Evolutionary conservation across 306 rosid genomes (phyloP).

Genomic region (Cucurbita maxima): DNA sequence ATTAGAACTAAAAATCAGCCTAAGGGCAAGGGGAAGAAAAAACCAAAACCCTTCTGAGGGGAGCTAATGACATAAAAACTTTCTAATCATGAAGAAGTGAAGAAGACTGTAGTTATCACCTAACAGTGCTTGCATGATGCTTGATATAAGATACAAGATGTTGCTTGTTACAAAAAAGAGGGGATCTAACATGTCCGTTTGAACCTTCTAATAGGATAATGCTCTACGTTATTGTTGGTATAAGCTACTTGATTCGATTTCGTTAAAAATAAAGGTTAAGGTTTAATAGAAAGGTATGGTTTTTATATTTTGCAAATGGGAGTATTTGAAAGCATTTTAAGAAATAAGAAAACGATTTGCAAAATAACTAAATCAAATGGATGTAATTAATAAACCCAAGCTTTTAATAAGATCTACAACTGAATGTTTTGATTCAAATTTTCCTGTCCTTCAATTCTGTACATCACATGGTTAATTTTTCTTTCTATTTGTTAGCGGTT

Average conservation of each 20-base stretch:
- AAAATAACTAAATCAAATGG: not conserved
- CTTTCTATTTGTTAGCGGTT: not conserved
- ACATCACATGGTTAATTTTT: not conserved
- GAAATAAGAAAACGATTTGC: not conserved
- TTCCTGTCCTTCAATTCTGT: not conserved
- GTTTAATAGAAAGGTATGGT: not conserved
- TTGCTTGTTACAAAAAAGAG: not conserved
- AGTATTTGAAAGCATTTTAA: not conserved
- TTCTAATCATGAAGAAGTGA: not conserved
- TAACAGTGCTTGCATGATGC: not conserved
- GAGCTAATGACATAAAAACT: too few species aligned
- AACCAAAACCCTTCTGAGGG: too few species aligned
- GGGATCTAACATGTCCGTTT: not conserved
- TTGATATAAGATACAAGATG: not conserved
- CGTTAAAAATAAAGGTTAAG: not conserved
- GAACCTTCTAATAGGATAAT: not conserved
- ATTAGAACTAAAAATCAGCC: too few species aligned
- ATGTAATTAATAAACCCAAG: not conserved
- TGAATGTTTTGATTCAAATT: not conserved
- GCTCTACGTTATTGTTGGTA: not conserved
- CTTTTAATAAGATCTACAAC: not conserved
- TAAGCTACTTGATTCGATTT: not conserved
- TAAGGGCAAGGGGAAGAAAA: too few species aligned
- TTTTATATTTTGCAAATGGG: not conserved
- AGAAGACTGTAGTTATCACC: not conserved